Evolutionary conservation across 1,284 basidiomycete species (phyloP).

Genomic region (Cutaneotrichosporon mucoides): DNA sequence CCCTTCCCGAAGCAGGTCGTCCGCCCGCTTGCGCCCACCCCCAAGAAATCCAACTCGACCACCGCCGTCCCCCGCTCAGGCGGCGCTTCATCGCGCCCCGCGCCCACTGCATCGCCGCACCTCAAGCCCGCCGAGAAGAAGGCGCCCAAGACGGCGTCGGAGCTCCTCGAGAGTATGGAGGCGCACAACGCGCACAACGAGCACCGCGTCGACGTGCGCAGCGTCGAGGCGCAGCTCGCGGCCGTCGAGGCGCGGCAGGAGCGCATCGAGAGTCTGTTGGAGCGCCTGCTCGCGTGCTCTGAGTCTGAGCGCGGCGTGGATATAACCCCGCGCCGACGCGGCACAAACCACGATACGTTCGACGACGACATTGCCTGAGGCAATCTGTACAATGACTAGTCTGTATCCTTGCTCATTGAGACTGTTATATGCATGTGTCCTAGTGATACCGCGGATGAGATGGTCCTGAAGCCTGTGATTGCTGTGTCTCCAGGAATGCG

Average conservation of each 20-base stretch:
- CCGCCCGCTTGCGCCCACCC: not conserved
- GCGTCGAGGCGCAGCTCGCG: slow-evolving; percentile 24
- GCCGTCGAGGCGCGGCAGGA: slow-evolving; percentile 40
- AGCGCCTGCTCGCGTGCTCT: not conserved
- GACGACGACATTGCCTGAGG: not conserved
- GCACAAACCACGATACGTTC: slow-evolving; percentile 1
- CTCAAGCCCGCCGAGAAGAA: not conserved
- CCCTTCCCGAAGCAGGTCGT: slow-evolving; percentile 1
- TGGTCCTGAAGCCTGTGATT: too few relatives aligned
- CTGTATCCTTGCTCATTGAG: not conserved
- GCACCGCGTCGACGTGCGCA: slow-evolving; percentile 1
- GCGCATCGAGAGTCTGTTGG: slow-evolving; percentile 42
- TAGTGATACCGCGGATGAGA: too few relatives aligned
- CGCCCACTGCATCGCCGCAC: not conserved
- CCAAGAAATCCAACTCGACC: not conserved
- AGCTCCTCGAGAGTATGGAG: slow-evolving; percentile 19
- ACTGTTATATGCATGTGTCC: too few relatives aligned
- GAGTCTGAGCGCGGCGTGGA: slow-evolving; percentile 1
- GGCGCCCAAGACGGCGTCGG: slow-evolving; percentile 15
- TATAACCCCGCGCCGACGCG: not conserved
- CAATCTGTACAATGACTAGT: not conserved
- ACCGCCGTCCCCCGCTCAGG: not conserved
- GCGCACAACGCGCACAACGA: not conserved
- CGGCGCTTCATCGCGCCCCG: not conserved
- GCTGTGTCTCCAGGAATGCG: too few relatives aligned